A percentile compares a stretch with the other conserved stretches of the same genome.
phyloP scores from a whole-genome alignment of 352 stramenopile genomes.

The Halophytophthora batemanensis region DNA sequence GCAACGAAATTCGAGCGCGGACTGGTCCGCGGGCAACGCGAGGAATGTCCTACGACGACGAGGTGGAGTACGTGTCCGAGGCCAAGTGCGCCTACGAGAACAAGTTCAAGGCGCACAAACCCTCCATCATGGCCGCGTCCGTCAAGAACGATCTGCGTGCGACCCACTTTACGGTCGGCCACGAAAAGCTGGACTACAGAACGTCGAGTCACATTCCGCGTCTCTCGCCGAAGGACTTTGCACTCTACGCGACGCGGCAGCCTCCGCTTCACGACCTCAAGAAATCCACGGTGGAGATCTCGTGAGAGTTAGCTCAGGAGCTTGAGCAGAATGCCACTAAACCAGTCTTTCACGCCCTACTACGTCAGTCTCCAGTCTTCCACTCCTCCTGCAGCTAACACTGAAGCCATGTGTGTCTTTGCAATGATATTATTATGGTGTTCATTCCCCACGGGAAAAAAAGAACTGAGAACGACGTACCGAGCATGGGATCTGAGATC shows the following conservation, averaged over 20 bases:
- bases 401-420: slow-evolving; percentile 5
- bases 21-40: slow-evolving; percentile 50
- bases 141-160: slow-evolving; percentile 80
- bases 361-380: too few relatives aligned
- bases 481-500: slow-evolving; percentile 5
- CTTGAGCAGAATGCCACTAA: background rate
- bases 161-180: slow-evolving; percentile 69
- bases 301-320: slow-evolving; percentile 10
- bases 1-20: slow-evolving; percentile 65
- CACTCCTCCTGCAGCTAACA: too few relatives aligned
- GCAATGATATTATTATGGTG: slow-evolving; percentile 41
- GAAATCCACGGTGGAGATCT: slow-evolving; percentile 73
- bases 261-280: slow-evolving; percentile 56
- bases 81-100: slow-evolving; percentile 68
- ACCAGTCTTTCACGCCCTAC: too few relatives aligned
- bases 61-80: slow-evolving; percentile 77
- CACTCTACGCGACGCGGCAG: slow-evolving; percentile 40
- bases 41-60: slow-evolving; percentile 74
- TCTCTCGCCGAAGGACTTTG: slow-evolving; percentile 57
- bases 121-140: slow-evolving; percentile 66
- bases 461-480: background rate
- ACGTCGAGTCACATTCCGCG: slow-evolving; percentile 66
- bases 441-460: background rate
- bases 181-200: slow-evolving; percentile 64
- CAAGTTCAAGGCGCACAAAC: slow-evolving; percentile 68